A percentile compares a stretch with the other conserved stretches of the same genome.
phyloP scores from a whole-genome alignment of 495 filamentous ascomycete genomes.

The Penicillium paradoxum region DNA sequence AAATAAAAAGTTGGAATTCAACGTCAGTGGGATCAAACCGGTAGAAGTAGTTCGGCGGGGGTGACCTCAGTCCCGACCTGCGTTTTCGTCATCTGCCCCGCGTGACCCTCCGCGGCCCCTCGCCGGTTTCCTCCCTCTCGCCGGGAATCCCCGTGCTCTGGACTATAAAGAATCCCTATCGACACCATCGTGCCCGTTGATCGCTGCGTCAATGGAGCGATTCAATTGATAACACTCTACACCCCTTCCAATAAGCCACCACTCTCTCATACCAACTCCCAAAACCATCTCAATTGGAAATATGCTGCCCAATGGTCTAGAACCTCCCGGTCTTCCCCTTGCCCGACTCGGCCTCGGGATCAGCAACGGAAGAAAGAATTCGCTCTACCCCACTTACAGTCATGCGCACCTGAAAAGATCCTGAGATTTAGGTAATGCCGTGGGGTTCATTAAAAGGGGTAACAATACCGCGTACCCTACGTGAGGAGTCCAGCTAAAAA shows the following conservation, averaged over 20 bases:
- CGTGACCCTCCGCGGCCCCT: conserved; percentile 3
- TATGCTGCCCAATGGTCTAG: neutral
- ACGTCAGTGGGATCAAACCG: conserved; percentile 10
- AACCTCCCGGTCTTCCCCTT: neutral
- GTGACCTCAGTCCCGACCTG: conserved; percentile 6
- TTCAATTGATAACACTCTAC: too few relatives aligned
- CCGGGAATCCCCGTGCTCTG: conserved; percentile 1
- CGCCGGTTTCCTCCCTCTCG: conserved; percentile 1
- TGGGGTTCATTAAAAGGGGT: neutral
- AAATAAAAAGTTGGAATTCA: neutral
- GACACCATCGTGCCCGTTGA: neutral
- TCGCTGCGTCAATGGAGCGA: too few relatives aligned
- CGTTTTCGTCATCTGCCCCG: conserved; percentile 10
- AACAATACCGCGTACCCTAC: too few relatives aligned
- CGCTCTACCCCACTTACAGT: conserved; percentile 7
- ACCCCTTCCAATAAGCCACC: neutral
- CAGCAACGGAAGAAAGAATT: conserved; percentile 8
- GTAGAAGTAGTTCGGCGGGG: conserved; percentile 6
- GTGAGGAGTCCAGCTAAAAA: neutral
- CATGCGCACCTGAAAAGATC: conserved; percentile 9
- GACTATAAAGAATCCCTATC: neutral
- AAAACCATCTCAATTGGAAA: neutral
- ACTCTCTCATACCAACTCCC: neutral
- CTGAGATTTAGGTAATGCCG: conserved; percentile 1
- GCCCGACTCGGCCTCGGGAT: conserved; percentile 8